Conservation (phyloP, 352 stramenopile genomes). For the Globisporangium canariense region DNA sequence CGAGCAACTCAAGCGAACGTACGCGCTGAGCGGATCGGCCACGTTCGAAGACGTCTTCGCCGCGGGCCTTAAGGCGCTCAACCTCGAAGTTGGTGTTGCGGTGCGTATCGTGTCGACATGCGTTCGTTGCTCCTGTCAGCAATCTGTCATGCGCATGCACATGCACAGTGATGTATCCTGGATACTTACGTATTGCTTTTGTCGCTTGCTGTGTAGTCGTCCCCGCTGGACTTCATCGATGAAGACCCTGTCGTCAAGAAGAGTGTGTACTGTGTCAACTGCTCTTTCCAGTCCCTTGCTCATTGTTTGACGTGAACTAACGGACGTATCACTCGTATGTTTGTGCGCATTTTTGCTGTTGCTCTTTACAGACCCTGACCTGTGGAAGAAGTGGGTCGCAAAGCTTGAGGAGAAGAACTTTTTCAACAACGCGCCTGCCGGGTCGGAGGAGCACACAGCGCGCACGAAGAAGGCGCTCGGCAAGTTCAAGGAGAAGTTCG, state of each 20-base stretch:
- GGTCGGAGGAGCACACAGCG: conserved; percentile 57
- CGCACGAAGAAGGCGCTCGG: conserved; percentile 69
- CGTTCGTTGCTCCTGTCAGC: background rate
- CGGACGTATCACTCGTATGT: background rate
- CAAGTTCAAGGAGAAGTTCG: conserved; percentile 88
- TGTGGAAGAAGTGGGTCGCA: conserved; percentile 87
- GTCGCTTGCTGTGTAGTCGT: conserved; percentile 5
- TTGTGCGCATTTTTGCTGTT: background rate
- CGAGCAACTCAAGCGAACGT: conserved; percentile 43
- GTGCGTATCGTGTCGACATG: background rate
- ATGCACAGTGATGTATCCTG: background rate
- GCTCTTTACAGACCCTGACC: conserved; percentile 50
- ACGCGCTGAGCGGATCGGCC: conserved; percentile 38
- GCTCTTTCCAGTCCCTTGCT: background rate
- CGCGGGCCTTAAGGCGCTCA: conserved; percentile 60
- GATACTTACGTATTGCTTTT: background rate
- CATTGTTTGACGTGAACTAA: background rate
- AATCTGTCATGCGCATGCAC: background rate
- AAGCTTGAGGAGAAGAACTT: conserved; percentile 87
- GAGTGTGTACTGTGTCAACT: conserved; percentile 29
- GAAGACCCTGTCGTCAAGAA: conserved; percentile 74
- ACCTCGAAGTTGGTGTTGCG: conserved; percentile 37
- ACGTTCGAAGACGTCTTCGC: conserved; percentile 71
- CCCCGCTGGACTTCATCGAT: conserved; percentile 27
- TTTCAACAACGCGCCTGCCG: conserved; percentile 57